phyloP scores from a whole-genome alignment of 371 early-diverging fungal species.

The Umbelopsis sp. region DNA sequence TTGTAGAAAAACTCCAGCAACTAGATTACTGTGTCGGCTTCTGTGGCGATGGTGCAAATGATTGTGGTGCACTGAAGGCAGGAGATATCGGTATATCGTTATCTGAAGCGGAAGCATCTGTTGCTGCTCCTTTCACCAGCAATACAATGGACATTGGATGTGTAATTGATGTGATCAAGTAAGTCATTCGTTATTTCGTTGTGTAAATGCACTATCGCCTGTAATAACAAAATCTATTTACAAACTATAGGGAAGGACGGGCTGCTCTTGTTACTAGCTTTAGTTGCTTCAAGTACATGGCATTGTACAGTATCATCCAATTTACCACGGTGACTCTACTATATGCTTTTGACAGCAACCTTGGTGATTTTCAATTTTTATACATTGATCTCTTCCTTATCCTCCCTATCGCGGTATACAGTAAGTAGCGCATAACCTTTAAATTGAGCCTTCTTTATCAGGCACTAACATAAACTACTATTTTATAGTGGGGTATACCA shows the following conservation, averaged over 20 bases:
- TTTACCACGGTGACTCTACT: conserved; percentile 90
- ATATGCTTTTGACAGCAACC: conserved; percentile 82
- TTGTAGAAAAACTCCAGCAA: conserved; percentile 87
- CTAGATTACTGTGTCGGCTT: conserved; percentile 94
- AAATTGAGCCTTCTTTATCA: not conserved
- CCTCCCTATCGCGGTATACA: conserved; percentile 89
- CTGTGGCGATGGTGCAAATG: conserved; percentile 99
- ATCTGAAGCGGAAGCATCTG: conserved; percentile 96
- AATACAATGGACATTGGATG: conserved; percentile 88
- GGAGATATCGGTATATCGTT: conserved; percentile 98
- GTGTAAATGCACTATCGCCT: not conserved
- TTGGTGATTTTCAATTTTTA: conserved; percentile 94
- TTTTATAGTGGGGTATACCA: conserved; percentile 77
- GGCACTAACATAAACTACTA: not conserved
- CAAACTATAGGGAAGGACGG: conserved; percentile 86
- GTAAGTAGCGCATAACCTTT: conserved; percentile 35
- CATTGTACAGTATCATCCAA: conserved; percentile 88
- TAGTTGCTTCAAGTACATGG: conserved; percentile 98
- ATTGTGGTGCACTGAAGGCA: conserved; percentile 98
- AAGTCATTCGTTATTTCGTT: conserved; percentile 22
- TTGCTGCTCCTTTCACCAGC: conserved; percentile 98
- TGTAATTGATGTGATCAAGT: conserved; percentile 88
- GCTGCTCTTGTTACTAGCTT: conserved; percentile 98
- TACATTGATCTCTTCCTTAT: conserved; percentile 91
- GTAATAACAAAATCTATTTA: conserved; percentile 14